Conservation (phyloP, 139 green algal genomes). For the Coccomyxa sp. region DNA sequence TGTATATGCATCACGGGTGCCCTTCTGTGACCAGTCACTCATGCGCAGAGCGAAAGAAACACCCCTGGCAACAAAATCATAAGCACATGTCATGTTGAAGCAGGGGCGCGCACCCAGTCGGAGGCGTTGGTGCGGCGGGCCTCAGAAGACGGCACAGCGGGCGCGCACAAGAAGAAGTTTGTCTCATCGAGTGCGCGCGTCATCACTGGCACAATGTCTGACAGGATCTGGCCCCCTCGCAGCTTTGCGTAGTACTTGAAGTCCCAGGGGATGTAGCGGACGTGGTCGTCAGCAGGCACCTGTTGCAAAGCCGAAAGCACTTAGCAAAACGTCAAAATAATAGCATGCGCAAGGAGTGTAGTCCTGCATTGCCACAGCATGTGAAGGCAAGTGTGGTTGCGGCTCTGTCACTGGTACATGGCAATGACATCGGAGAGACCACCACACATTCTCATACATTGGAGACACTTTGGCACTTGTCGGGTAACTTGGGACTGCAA, state of each 20-base stretch:
- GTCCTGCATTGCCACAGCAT: background rate
- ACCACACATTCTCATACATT: too few species aligned
- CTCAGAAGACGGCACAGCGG: background rate
- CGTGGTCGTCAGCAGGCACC: constrained; percentile 10
- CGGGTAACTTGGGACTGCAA: too few species aligned
- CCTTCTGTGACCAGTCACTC: too few species aligned
- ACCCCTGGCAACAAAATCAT: too few species aligned
- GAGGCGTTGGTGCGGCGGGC: background rate
- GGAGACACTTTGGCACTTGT: too few species aligned
- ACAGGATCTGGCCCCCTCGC: constrained; percentile 53
- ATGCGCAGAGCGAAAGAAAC: too few species aligned
- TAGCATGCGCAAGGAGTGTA: background rate
- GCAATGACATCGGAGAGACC: too few species aligned
- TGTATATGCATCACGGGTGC: too few species aligned
- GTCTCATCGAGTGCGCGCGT: constrained; percentile 26
- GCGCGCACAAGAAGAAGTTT: constrained; percentile 14
- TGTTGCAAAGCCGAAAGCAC: constrained; percentile 16
- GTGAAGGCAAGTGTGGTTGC: background rate
- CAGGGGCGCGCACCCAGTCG: background rate
- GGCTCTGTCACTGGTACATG: too few species aligned
- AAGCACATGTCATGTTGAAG: background rate
- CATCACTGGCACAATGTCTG: constrained; percentile 49
- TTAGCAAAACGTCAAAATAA: background rate
- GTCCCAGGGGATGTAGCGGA: constrained; percentile 73
- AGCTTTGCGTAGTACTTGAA: constrained; percentile 69